Conservation (phyloP, 306 rosid genomes). For the Cucurbita moschata region DNA sequence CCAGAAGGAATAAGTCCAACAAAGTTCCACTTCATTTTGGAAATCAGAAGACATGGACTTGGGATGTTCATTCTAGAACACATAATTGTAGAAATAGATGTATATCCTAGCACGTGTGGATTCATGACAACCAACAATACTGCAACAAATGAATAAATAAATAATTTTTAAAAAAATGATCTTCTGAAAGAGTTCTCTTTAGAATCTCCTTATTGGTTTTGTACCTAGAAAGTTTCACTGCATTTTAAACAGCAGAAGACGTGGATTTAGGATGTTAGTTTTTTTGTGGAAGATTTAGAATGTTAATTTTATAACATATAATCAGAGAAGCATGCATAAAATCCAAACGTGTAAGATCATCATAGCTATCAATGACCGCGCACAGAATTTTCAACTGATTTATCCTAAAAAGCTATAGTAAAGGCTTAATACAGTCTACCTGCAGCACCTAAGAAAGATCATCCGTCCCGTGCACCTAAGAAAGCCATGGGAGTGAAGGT, state of each 20-base stretch:
- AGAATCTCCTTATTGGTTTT: background rate
- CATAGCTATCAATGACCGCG: background rate
- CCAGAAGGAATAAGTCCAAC: background rate
- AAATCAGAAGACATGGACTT: background rate
- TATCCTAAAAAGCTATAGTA: background rate
- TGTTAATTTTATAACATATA: background rate
- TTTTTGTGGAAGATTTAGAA: background rate
- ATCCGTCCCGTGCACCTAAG: background rate
- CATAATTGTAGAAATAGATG: background rate
- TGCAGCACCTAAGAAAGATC: no score
- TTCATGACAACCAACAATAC: background rate
- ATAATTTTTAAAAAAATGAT: background rate
- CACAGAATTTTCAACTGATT: background rate
- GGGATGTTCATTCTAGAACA: background rate
- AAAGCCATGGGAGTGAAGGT: background rate
- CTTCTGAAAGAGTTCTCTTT: background rate
- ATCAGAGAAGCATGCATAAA: background rate
- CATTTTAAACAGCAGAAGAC: background rate
- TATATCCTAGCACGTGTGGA: background rate
- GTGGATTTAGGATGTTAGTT: background rate
- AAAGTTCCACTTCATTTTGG: background rate
- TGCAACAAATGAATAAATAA: background rate
- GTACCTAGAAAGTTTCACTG: background rate
- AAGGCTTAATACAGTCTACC: background rate
- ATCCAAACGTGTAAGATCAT: background rate